Evolutionary conservation across 768 basidiomycete species (phyloP), one percentile per base, ranked within the genome.

Genomic region (Xerocomellus dryophilus): DNA sequence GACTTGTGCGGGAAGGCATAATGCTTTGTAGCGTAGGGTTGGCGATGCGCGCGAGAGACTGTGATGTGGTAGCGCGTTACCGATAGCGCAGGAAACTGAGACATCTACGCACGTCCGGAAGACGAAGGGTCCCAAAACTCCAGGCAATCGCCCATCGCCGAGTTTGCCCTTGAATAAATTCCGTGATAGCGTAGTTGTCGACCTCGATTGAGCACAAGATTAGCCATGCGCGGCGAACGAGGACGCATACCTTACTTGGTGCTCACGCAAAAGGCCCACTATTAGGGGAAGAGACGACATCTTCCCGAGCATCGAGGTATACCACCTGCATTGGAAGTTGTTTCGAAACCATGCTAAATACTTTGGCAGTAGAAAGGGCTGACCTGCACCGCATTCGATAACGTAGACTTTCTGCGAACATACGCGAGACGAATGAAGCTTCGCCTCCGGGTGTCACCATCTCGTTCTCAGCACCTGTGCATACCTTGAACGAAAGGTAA

Each of bases 361-460:
- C 51, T 3, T 11, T 5, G 36, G 31, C 15, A 18, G 20, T 2
- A 38, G 10, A 32, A 27, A 47, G 25, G 23, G 12, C 57, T 49
- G 55, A 90, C 91, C 79, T 74, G 74, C 90, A 91, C 18, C 76
- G 72, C 2, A 67, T 66, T n/a, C 73, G 61, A 18, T 81, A 61
- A 4, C 59, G 41, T 10, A 82, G 46, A 59, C 90, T 93, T 70
- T 98, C 95, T 3, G 70, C 59, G 2, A 98, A 78, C 81, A 99
- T 95, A 43, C 72, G 71, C 2, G 73, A 65, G 1, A 98, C 88
- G 57, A 99, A 98, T 0, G 69, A 74, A 0, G 77, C 78, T 69
- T 98, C 96, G 0, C 97, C 97, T 7, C 96, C 96, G 0, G 79
- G 73, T 0, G 90, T 88, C 50, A 99, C 85, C 85, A 97, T 91